Base-by-base conservation (phyloP, 2,329 filamentous ascomycete genomes). In the Davidsoniella neocaledoniae region DNA sequence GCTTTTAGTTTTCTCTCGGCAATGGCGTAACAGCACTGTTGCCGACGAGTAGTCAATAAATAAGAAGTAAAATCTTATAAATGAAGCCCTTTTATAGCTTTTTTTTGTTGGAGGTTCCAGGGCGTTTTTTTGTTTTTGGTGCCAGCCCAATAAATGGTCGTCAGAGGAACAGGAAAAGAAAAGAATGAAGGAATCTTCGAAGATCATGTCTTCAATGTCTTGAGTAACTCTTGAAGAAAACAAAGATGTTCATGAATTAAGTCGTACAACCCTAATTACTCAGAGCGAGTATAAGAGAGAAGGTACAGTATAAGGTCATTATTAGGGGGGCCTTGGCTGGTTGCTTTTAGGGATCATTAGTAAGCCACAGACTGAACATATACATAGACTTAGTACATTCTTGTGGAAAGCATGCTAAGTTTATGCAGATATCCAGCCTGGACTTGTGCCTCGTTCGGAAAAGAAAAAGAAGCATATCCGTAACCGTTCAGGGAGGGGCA, bases 21-120 rank as follows among this genome's bases (percentile, higher is more conserved):
- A 61, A 68, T 70, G 66, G 66, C 66, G 67, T 63, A 67, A 56
- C 56, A 63, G 63, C 66, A 71, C 65, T 70, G 60, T 68, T 64
- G 62, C 62, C 59, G 61, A 64, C 63, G 63, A 64, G 63, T 62
- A 25, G 43, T 42, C 50, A 46, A 43, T 46, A 23, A 14, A 47
- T 46, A n/a, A 46, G 21, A 42, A 43, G 25, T 49, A 42, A 10
- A 42, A 42, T 38, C 38, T 40, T 41, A 12, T n/a, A 46, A 17
- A 43, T 7, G 23, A 23, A 46, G 25, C 16, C 43, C 17, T 16
- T 16, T 5, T 21, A 19, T 19, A 14, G 17, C 37, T 6, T 43
- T 16, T 43, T 9, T 43, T 21, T 43, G 40, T 43, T 12, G 21
- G 19, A 16, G 17, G 17, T 21, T 21, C 23, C 29, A 43, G 36